A percentile compares a stretch with the other conserved stretches of the same genome.
These are phyloP conservation scores for Stellera chamaejasme DNA, from an alignment of 345 rosid genomes.

Conservation along the genomic window DNA sequence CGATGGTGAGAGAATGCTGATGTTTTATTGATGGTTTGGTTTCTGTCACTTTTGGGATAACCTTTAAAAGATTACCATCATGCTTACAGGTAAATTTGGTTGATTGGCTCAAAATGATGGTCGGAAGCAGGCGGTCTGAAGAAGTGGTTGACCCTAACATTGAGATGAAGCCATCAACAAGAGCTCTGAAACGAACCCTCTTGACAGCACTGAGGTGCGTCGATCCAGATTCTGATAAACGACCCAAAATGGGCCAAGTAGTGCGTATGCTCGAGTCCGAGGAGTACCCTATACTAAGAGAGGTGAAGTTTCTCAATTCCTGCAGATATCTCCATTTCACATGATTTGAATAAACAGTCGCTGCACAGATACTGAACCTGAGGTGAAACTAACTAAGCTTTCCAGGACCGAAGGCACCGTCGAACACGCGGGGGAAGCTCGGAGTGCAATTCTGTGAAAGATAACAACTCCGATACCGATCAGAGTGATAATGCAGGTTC, in stretches of 20 bases:
- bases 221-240: constrained; percentile 84
- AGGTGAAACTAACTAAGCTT: constrained; percentile 5
- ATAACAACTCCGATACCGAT: constrained; percentile 70
- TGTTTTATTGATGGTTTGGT: too few species aligned
- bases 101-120: constrained; percentile 99
- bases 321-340: neutral
- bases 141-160: constrained; percentile 91
- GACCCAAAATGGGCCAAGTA: constrained; percentile 99
- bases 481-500: constrained; percentile 46
- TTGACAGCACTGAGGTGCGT: constrained; percentile 95
- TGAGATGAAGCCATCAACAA: constrained; percentile 76
- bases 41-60: neutral
- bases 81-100: constrained; percentile 80
- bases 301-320: constrained; percentile 34
- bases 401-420: constrained; percentile 75
- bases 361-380: neutral
- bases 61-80: neutral
- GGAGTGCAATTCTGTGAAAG: constrained; percentile 66
- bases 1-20: neutral
- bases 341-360: neutral
- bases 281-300: constrained; percentile 93
- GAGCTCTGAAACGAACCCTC: constrained; percentile 81
- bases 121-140: constrained; percentile 82
- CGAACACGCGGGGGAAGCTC: constrained; percentile 55
- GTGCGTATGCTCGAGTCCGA: constrained; percentile 98